phyloP scores from a whole-genome alignment of 495 filamentous ascomycete genomes.

The Aspergillus taichungensis region DNA sequence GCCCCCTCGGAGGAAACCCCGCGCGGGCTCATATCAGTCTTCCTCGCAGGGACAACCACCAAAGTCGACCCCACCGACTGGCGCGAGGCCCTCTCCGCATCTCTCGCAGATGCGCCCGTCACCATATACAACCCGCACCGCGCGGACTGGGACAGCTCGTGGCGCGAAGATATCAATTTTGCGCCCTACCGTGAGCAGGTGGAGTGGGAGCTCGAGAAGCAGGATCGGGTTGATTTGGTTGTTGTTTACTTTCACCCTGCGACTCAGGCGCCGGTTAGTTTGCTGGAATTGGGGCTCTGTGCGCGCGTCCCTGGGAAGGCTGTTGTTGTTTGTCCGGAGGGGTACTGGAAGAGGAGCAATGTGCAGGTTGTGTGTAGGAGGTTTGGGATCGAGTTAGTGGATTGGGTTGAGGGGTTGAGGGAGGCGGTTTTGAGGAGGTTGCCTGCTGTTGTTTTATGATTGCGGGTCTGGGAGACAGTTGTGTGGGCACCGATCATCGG shows the following conservation, averaged over 20 bases:
- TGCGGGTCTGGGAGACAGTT: too few relatives aligned
- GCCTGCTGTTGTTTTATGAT: not conserved
- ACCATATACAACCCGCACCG: slow-evolving; percentile 52
- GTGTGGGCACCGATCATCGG: too few relatives aligned
- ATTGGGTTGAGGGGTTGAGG: slow-evolving; percentile 6
- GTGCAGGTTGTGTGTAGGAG: slow-evolving; percentile 44
- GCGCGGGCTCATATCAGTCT: slow-evolving; percentile 1
- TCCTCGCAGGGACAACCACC: slow-evolving; percentile 4
- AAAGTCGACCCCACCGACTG: slow-evolving; percentile 1
- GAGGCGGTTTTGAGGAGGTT: slow-evolving; percentile 13
- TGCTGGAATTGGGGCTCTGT: slow-evolving; percentile 46
- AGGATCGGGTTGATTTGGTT: slow-evolving; percentile 38
- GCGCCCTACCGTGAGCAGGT: slow-evolving; percentile 43
- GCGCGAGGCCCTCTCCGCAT: slow-evolving; percentile 2
- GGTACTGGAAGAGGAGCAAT: slow-evolving; percentile 49
- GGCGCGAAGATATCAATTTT: slow-evolving; percentile 37
- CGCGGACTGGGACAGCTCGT: slow-evolving; percentile 44
- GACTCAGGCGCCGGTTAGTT: slow-evolving; percentile 37
- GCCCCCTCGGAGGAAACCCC: slow-evolving; percentile 2
- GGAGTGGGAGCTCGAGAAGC: slow-evolving; percentile 50
- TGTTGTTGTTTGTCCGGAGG: slow-evolving; percentile 42
- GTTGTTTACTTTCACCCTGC: slow-evolving; percentile 45
- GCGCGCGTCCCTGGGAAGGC: slow-evolving; percentile 31
- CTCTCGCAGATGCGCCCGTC: slow-evolving; percentile 28
- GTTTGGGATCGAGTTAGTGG: slow-evolving; percentile 14